Evolutionary conservation across 352 stramenopile genomes (phyloP).

Genomic region (Blastocystis sp.): DNA sequence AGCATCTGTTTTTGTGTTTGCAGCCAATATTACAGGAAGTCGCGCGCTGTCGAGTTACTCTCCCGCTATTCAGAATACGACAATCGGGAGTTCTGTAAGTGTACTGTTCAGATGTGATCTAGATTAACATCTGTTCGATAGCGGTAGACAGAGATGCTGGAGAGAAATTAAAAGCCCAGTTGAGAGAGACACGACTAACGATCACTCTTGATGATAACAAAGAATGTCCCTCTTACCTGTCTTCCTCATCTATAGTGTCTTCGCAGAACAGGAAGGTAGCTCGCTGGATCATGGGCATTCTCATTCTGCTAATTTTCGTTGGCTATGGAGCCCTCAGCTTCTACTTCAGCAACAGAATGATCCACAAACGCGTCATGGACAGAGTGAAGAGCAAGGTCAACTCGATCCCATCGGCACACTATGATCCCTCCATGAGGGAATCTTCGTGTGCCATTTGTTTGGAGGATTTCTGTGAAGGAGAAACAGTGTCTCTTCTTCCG

Average conservation of each 20-base stretch:
- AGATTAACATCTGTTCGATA: not conserved
- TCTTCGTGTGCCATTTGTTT: constrained; percentile 7
- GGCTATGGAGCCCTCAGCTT: not conserved
- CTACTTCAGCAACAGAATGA: constrained; percentile 11
- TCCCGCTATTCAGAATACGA: not conserved
- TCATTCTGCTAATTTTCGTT: not conserved
- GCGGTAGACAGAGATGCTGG: not conserved
- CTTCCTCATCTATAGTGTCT: not conserved
- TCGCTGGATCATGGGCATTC: not conserved
- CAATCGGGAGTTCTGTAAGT: not conserved
- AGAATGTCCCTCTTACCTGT: not conserved
- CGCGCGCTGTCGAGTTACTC: not conserved
- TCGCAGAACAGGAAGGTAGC: not conserved
- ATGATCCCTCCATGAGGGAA: not conserved
- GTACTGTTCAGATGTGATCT: not conserved
- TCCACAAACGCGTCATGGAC: constrained; percentile 1
- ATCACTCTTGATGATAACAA: not conserved
- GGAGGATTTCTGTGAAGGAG: not conserved
- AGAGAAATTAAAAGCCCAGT: not conserved
- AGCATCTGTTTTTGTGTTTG: not conserved
- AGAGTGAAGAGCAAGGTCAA: not conserved
- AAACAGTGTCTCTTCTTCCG: constrained; percentile 1
- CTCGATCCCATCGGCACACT: not conserved
- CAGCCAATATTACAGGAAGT: not conserved
- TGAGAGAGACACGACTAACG: not conserved